phyloP scores from a whole-genome alignment of 2,329 filamentous ascomycete species.

The Fusarium miscanthi region DNA sequence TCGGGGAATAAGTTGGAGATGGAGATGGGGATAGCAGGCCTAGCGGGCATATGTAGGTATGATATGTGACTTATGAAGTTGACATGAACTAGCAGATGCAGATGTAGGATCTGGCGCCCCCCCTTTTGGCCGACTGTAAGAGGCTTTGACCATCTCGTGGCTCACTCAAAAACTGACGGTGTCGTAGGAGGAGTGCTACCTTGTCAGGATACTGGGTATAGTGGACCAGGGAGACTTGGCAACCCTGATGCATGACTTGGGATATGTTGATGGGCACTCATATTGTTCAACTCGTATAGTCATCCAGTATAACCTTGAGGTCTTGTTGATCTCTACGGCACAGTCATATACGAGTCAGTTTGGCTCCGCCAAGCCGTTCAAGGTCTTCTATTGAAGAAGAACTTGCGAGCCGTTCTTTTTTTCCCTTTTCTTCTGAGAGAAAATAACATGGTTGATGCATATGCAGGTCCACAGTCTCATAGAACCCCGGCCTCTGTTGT shows the following conservation, averaged over 20 bases:
- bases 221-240: constrained; percentile 5
- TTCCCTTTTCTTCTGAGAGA: background rate
- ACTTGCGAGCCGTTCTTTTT: background rate
- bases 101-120: constrained; percentile 5
- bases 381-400: background rate
- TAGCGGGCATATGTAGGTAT: background rate
- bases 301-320: background rate
- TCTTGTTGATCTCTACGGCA: background rate
- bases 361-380: background rate
- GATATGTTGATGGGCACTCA: background rate
- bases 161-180: constrained; percentile 1
- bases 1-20: background rate
- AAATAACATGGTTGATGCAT: constrained; percentile 1
- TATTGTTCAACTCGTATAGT: background rate
- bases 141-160: constrained; percentile 20
- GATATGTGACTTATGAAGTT: background rate
- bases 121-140: constrained; percentile 10
- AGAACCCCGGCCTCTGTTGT: background rate
- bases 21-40: background rate
- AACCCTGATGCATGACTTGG: background rate
- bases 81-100: background rate
- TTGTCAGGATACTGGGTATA: background rate
- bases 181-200: background rate
- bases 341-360: background rate
- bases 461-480: constrained; percentile 17